Percentiles rank a stretch among this genome's conserved stretches.
Conservation (phyloP, 1,139 yeast genomes). For the Lodderomyces beijingensis region DNA sequence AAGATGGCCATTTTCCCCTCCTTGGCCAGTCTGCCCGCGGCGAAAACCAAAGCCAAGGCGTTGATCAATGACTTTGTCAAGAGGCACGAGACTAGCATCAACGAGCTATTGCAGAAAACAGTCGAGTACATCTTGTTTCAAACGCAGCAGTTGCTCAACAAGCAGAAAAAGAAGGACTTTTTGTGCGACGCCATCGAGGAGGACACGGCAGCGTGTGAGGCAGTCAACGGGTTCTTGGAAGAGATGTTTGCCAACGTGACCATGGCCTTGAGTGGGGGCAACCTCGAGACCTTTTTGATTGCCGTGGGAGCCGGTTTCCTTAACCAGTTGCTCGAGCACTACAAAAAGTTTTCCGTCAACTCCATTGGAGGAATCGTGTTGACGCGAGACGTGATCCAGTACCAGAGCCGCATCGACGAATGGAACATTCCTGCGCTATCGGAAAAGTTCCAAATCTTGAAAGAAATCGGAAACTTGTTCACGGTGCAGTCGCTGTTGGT, state of each 20-base stretch:
- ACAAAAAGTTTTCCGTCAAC: slow-evolving; percentile 70
- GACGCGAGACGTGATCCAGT: slow-evolving; percentile 81
- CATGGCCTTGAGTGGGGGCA: slow-evolving; percentile 45
- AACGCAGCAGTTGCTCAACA: slow-evolving; percentile 45
- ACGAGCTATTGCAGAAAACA: slow-evolving; percentile 2
- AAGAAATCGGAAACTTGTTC: slow-evolving; percentile 81
- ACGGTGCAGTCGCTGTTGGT: slow-evolving; percentile 69
- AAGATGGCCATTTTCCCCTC: slow-evolving; percentile 71
- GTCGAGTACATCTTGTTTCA: slow-evolving; percentile 31
- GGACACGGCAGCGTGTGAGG: slow-evolving; percentile 68
- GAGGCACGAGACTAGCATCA: slow-evolving; percentile 3
- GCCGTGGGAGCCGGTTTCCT: slow-evolving; percentile 62
- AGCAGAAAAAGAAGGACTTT: slow-evolving; percentile 33
- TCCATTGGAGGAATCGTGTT: slow-evolving; percentile 80
- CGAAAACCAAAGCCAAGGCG: slow-evolving; percentile 38
- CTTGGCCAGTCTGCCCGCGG: slow-evolving; percentile 56
- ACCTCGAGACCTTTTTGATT: slow-evolving; percentile 48
- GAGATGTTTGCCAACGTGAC: slow-evolving; percentile 35
- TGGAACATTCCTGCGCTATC: slow-evolving; percentile 66
- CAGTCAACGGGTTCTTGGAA: slow-evolving; percentile 51
- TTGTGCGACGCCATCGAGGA: slow-evolving; percentile 50
- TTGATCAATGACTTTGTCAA: slow-evolving; percentile 6
- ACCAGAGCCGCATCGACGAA: slow-evolving; percentile 66
- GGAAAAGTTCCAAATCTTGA: slow-evolving; percentile 66
- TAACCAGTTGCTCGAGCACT: slow-evolving; percentile 63